A percentile compares a stretch with the other conserved stretches of the same genome.
These are phyloP conservation scores for Yarrowia phangngaensis DNA, from an alignment of 805 yeast species.

Conservation along the genomic window DNA sequence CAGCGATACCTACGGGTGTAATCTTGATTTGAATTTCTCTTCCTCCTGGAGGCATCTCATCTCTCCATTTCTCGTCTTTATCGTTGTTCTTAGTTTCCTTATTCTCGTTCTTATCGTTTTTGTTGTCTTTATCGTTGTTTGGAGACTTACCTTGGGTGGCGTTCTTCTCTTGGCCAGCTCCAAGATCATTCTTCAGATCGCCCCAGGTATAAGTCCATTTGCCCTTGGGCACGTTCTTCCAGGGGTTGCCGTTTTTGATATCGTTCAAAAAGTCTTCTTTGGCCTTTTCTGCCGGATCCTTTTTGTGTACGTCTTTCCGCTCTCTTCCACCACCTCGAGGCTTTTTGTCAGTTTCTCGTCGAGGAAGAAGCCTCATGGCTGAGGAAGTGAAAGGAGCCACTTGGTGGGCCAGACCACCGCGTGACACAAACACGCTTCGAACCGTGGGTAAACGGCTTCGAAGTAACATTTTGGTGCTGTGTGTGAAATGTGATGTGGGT, in stretches of 20 bases:
- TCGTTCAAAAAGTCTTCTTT: constrained; percentile 16
- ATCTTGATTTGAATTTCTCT: constrained; percentile 22
- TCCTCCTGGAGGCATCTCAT: constrained; percentile 23
- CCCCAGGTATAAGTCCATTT: constrained; percentile 9
- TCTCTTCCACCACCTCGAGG: constrained; percentile 18
- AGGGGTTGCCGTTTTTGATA: constrained; percentile 9
- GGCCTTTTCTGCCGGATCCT: background rate
- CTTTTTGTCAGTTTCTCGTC: constrained; percentile 18
- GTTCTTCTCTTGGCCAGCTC: background rate
- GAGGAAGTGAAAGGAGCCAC: constrained; percentile 6
- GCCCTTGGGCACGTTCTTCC: constrained; percentile 15
- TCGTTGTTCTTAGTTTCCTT: constrained; percentile 13
- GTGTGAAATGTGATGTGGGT: constrained; percentile 1
- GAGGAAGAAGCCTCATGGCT: background rate
- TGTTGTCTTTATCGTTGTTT: constrained; percentile 12
- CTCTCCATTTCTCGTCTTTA: constrained; percentile 17
- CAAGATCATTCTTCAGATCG: constrained; percentile 28
- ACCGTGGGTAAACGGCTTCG: constrained; percentile 25
- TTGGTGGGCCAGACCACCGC: background rate
- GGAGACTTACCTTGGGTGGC: background rate
- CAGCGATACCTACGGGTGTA: constrained; percentile 24
- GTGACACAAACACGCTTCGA: constrained; percentile 13
- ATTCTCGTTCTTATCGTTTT: constrained; percentile 3
- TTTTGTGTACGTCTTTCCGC: background rate
- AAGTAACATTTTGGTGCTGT: constrained; percentile 16